A percentile compares a stretch with the other conserved stretches of the same genome.
Conservation (phyloP, 2,329 filamentous ascomycete genomes). For the Colletotrichum sp. region DNA sequence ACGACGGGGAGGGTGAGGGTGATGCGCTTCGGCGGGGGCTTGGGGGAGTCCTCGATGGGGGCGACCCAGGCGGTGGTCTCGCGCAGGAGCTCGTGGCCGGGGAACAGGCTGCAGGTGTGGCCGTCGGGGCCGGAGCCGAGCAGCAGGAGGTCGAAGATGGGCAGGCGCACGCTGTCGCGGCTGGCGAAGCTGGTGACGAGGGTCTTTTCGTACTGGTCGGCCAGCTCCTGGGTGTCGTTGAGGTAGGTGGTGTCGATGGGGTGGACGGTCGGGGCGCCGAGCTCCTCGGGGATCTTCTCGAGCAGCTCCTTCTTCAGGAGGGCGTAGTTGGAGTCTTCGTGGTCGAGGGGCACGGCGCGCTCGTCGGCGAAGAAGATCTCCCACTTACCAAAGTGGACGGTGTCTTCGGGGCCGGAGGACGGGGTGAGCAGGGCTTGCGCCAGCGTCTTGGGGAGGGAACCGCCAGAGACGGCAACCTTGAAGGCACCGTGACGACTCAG, state of each 20-base stretch:
- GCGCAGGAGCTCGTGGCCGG: slow-evolving; percentile 83
- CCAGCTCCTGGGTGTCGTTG: slow-evolving; percentile 86
- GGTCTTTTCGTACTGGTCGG: slow-evolving; percentile 89
- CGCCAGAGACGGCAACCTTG: slow-evolving; percentile 92
- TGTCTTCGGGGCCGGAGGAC: slow-evolving; percentile 59
- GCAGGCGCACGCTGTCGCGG: slow-evolving; percentile 91
- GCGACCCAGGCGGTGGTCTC: slow-evolving; percentile 93
- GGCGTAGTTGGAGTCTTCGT: slow-evolving; percentile 92
- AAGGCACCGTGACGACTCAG: slow-evolving; percentile 82
- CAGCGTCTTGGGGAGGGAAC: slow-evolving; percentile 88
- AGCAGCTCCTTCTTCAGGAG: slow-evolving; percentile 87
- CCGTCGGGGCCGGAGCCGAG: slow-evolving; percentile 95
- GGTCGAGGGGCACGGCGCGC: slow-evolving; percentile 88
- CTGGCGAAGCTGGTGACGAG: slow-evolving; percentile 87
- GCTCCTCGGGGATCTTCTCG: slow-evolving; percentile 78
- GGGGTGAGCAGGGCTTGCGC: slow-evolving; percentile 79
- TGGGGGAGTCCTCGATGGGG: slow-evolving; percentile 90
- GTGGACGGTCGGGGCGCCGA: slow-evolving; percentile 75
- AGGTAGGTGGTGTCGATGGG: slow-evolving; percentile 72
- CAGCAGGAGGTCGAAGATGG: slow-evolving; percentile 92
- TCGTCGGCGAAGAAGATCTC: slow-evolving; percentile 99
- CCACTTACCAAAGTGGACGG: slow-evolving; percentile 83
- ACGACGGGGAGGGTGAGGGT: slow-evolving; percentile 93
- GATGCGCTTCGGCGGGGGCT: slow-evolving; percentile 89
- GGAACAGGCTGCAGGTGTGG: slow-evolving; percentile 97